Evolutionary conservation across 805 yeast genomes (phyloP), one percentile per base, ranked within the genome.

Genomic region (Metschnikowia similis): DNA sequence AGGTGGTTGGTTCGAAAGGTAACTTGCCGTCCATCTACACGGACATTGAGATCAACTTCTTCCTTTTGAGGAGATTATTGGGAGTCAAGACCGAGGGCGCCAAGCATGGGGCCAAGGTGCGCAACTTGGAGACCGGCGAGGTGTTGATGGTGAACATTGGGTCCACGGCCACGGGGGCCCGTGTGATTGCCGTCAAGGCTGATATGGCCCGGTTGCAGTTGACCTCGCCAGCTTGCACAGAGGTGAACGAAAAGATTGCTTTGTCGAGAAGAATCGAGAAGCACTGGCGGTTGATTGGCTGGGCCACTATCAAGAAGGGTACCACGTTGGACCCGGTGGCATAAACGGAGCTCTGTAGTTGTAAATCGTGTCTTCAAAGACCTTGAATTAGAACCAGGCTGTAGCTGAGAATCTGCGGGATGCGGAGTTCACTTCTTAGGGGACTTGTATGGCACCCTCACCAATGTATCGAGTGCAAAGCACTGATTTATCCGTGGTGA

Each of bases 221-320:
- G 67, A 92, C 98, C 43, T 85, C 96, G 43, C 99, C 99, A 49
- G 99, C 98, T 44, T 94, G 99, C 84, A 92, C 99, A 35, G 97
- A 92, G 77, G 81, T 92, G 46, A 89, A 95, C 60, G 99, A 94
- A 77, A 92, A 94, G 85, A 92, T 94, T 71, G 99, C 99, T 36
- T 78, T 94, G 66, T 90, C 97, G 41, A 88, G 99, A 81, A 91
- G 99, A 82, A 94, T 94, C 63, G 99, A 94, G 70, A 92, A 92
- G 83, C 99, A 94, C 73, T 94, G 97, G 96, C 94, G 99, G 81
- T 81, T 94, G 70, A 94, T 94, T 75, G 99, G 99, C 64, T 94
- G 99, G 99, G 99, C 99, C 62, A 90, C 96, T 46, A 92, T 91
- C 69, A 87, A 87, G 75, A 89, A 88, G 74, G 97, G 97, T 74